Conservation (phyloP, 768 basidiomycete genomes). For the Leccinum truebloodii region DNA sequence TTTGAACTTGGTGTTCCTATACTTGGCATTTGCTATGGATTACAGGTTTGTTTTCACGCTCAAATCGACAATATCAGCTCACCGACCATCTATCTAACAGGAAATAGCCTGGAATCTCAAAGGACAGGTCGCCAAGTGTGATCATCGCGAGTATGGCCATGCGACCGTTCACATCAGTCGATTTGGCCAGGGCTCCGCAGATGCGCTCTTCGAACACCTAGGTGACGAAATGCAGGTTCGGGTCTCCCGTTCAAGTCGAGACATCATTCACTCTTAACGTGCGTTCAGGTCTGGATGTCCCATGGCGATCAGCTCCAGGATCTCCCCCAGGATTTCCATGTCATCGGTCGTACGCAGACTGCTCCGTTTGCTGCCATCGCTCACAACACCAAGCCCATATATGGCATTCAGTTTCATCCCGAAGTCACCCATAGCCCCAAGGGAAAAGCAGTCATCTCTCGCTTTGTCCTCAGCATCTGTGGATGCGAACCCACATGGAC, state of each 20-base stretch:
- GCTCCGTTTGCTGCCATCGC: slow-evolving; percentile 95
- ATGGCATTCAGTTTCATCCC: slow-evolving; percentile 98
- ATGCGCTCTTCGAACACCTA: slow-evolving; percentile 82
- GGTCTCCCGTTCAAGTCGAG: not conserved
- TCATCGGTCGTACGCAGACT: slow-evolving; percentile 81
- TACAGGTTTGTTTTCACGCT: slow-evolving; percentile 60
- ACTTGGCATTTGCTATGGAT: slow-evolving; percentile 95
- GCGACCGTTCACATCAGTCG: slow-evolving; percentile 77
- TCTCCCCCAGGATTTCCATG: slow-evolving; percentile 80
- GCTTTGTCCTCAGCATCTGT: slow-evolving; percentile 85
- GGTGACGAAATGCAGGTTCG: slow-evolving; percentile 87
- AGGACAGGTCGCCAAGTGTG: slow-evolving; percentile 81
- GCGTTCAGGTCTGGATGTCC: slow-evolving; percentile 97
- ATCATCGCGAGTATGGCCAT: slow-evolving; percentile 94
- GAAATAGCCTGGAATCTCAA: slow-evolving; percentile 91
- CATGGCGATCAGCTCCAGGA: slow-evolving; percentile 92
- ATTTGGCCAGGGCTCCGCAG: slow-evolving; percentile 56
- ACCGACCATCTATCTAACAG: slow-evolving; percentile 39
- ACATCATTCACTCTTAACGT: not conserved
- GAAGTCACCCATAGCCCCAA: slow-evolving; percentile 94
- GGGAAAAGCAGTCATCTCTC: slow-evolving; percentile 86
- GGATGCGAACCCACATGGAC: slow-evolving; percentile 85
- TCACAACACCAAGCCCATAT: slow-evolving; percentile 85
- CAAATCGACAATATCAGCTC: not conserved
- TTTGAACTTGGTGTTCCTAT: slow-evolving; percentile 89